Evolutionary conservation across 2,329 filamentous ascomycete genomes (phyloP).

Genomic region (Periconia sp.): DNA sequence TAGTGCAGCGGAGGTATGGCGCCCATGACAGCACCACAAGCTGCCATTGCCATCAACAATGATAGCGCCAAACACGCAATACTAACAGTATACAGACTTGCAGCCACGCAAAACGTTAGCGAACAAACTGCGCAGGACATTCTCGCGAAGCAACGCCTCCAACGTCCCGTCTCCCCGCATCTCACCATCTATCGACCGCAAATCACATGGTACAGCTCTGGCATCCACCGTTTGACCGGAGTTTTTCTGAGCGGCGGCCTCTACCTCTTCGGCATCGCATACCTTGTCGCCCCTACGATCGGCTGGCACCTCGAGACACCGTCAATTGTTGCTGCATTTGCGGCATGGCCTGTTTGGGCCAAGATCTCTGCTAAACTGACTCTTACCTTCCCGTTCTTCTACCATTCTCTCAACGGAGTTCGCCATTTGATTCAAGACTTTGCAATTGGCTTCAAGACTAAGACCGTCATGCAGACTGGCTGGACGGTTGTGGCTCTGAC

Average conservation of each 20-base stretch:
- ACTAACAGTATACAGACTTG: slow-evolving; percentile 42
- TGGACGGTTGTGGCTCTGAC: slow-evolving; percentile 67
- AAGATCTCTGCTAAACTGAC: slow-evolving; percentile 66
- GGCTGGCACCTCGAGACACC: slow-evolving; percentile 73
- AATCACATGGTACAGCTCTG: slow-evolving; percentile 82
- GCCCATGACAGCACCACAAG: slow-evolving; percentile 23
- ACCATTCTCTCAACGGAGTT: slow-evolving; percentile 71
- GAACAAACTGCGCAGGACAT: slow-evolving; percentile 64
- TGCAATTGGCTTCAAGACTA: slow-evolving; percentile 66
- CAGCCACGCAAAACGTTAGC: slow-evolving; percentile 65
- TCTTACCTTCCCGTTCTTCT: slow-evolving; percentile 70
- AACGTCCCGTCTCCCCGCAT: slow-evolving; percentile 84
- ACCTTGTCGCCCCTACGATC: slow-evolving; percentile 78
- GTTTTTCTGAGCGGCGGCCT: slow-evolving; percentile 71
- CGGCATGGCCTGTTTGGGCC: slow-evolving; percentile 62
- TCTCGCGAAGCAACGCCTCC: slow-evolving; percentile 79
- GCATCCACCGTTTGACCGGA: slow-evolving; percentile 85
- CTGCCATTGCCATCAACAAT: slow-evolving; percentile 1
- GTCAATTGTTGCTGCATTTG: slow-evolving; percentile 69
- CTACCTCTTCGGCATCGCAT: slow-evolving; percentile 81
- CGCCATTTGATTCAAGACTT: slow-evolving; percentile 76
- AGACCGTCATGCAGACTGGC: slow-evolving; percentile 68
- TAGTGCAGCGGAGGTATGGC: slow-evolving; percentile 57
- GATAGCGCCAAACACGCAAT: slow-evolving; percentile 5
- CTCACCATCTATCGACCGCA: slow-evolving; percentile 84